Conservation (phyloP, 23 red algal genomes). For the Cyanidium caldarium region DNA sequence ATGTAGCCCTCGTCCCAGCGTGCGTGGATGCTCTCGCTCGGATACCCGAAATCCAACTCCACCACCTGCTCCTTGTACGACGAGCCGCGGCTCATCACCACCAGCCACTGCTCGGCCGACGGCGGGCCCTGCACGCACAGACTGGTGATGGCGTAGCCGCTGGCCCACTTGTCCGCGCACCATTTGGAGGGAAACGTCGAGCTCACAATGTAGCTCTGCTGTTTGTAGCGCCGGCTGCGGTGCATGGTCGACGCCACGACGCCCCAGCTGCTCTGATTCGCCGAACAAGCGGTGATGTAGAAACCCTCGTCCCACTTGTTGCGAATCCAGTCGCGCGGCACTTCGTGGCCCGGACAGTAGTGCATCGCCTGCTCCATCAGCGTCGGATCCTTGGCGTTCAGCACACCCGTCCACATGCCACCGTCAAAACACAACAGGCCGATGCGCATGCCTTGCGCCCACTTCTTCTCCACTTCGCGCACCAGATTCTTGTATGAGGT, state of each 20-base stretch:
- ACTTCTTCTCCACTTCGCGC: constrained; percentile 91
- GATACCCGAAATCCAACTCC: constrained; percentile 93
- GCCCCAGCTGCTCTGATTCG: constrained; percentile 85
- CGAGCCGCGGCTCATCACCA: constrained; percentile 84
- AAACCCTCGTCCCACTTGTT: constrained; percentile 90
- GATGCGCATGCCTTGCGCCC: constrained; percentile 82
- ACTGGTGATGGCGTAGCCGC: constrained; percentile 84
- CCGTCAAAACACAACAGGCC: constrained; percentile 77
- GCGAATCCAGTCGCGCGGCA: constrained; percentile 93
- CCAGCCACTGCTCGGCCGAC: constrained; percentile 85
- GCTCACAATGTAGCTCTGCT: constrained; percentile 97
- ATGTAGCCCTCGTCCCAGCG: constrained; percentile 99
- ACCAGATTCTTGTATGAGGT: constrained; percentile 86
- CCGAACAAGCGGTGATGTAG: constrained; percentile 85
- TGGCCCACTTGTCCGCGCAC: constrained; percentile 86
- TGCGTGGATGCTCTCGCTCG: constrained; percentile 73
- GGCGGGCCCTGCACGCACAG: constrained; percentile 69
- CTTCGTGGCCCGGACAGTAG: constrained; percentile 82
- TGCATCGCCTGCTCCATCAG: constrained; percentile 82
- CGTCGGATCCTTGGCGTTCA: constrained; percentile 59
- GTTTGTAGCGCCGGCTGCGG: constrained; percentile 67
- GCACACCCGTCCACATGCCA: constrained; percentile 95
- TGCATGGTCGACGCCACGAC: constrained; percentile 92
- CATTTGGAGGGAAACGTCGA: constrained; percentile 98
- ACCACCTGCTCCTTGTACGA: constrained; percentile 91